phyloP scores from a whole-genome alignment of 768 basidiomycete species.

The Astraeus odoratus region DNA sequence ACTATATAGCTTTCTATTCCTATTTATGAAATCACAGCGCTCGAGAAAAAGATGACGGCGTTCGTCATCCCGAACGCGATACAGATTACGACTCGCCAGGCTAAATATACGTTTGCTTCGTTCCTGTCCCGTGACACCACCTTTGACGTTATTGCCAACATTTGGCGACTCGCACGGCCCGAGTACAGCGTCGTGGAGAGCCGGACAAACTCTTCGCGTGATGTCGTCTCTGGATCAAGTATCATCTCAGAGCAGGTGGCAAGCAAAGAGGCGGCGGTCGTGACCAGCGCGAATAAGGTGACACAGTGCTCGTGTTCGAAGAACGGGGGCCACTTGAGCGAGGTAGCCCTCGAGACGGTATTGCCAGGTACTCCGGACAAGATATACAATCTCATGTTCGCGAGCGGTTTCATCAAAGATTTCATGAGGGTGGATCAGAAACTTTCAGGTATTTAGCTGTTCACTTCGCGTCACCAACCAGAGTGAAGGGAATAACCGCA shows the following conservation, averaged over 20 bases:
- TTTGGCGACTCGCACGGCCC: conserved; percentile 88
- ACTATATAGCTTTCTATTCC: conserved; percentile 69
- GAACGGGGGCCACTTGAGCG: conserved; percentile 61
- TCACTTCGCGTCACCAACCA: neutral
- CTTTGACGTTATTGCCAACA: conserved; percentile 91
- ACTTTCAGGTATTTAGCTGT: conserved; percentile 59
- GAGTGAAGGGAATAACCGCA: neutral
- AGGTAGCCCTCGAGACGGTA: conserved; percentile 68
- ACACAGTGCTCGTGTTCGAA: conserved; percentile 72
- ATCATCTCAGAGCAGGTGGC: conserved; percentile 12
- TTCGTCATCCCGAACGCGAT: conserved; percentile 97
- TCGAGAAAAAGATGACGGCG: conserved; percentile 98
- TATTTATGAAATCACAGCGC: conserved; percentile 74
- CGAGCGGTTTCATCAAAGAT: conserved; percentile 91
- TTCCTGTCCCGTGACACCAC: conserved; percentile 96
- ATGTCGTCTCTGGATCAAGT: conserved; percentile 15
- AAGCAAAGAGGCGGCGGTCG: conserved; percentile 4
- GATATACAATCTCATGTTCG: conserved; percentile 94
- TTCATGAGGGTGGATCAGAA: conserved; percentile 90
- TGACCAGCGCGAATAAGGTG: conserved; percentile 36
- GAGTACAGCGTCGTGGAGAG: conserved; percentile 37
- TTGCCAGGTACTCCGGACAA: conserved; percentile 91
- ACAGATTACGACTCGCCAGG: conserved; percentile 73
- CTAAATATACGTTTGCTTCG: conserved; percentile 91
- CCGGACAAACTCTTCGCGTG: conserved; percentile 11